Base-by-base conservation (phyloP, 331 rosid species). In the Prunus yedoensis region DNA sequence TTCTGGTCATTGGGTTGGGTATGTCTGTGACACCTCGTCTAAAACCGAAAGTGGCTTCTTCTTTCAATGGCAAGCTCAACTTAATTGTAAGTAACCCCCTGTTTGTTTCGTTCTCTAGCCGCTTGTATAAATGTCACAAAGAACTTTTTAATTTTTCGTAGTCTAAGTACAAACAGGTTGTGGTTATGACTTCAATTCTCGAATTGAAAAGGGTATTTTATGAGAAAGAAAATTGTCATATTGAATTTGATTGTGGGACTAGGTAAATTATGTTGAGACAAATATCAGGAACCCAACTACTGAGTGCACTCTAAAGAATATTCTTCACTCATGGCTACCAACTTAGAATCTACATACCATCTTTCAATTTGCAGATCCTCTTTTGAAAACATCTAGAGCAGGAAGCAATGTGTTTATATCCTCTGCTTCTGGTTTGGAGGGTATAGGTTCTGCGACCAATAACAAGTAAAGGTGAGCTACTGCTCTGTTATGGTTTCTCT, bases 221-320 rank as follows among this genome's bases (percentile, higher is more conserved):
- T 21, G 15, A 23, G 1, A 12, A 58, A 45, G 60, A 69, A 21
- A 80, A 23, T 27, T 6, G 61, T 77, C 54, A 25, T 21, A 56
- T 61, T 60, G 18, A 30, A 10, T 52, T 35, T 27, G 8, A 14
- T 59, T 76, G 53, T 80, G 82, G 74, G 27, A 76, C 65, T 80
- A 92, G 99, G 90, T 90, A 56, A 95, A 89, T 83, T 90, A 89
- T 74, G 97, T 82, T n/a, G 99, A 96, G 81, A 89, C 92, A 56
- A 95, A 89, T 86, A 62, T 84, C 64, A 89, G 96, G 86, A 95
- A 90, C 86, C 90, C 89, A 74, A 89, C 96, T 4, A 76, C 79
- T 68, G 94, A 90, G 79, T 95, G 71, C 78, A 85, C 93, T 28
- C 80, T 0, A 97, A 90, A 68, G 96, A 95, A 3, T 89, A 77